phyloP scores from a whole-genome alignment of 2,329 filamentous ascomycete genomes.

The Pyrenochaeta sp. region DNA sequence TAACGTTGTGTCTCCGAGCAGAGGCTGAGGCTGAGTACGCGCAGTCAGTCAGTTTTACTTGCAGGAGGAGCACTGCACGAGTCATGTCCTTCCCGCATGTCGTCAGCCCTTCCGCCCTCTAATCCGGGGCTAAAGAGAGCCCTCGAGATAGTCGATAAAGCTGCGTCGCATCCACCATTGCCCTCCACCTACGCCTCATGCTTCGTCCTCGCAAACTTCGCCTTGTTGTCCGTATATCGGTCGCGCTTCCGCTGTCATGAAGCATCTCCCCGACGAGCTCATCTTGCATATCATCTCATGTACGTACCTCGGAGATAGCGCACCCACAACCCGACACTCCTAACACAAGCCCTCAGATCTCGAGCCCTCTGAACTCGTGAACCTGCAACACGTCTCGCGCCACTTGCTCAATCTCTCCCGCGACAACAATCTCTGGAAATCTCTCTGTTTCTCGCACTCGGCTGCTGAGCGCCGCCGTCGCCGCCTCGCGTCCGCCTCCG shows the following conservation, averaged over 20 bases:
- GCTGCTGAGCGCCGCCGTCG: slow-evolving; percentile 69
- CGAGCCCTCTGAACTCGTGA: slow-evolving; percentile 70
- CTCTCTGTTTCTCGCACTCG: slow-evolving; percentile 76
- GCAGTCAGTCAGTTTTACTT: slow-evolving; percentile 8
- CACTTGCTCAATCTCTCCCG: slow-evolving; percentile 72
- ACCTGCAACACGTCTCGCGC: slow-evolving; percentile 74
- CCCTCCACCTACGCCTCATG: not conserved
- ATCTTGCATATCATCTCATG: slow-evolving; percentile 55
- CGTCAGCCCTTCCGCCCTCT: slow-evolving; percentile 27
- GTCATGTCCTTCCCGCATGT: slow-evolving; percentile 21
- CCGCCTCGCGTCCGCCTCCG: slow-evolving; percentile 36
- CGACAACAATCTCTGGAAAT: slow-evolving; percentile 80
- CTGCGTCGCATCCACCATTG: slow-evolving; percentile 20
- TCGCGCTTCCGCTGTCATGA: slow-evolving; percentile 24
- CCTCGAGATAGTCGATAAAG: slow-evolving; percentile 15
- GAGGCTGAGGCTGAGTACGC: not conserved
- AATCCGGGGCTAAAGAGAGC: slow-evolving; percentile 15
- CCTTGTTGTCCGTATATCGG: not conserved
- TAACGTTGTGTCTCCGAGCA: not conserved
- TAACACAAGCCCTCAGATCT: slow-evolving; percentile 61
- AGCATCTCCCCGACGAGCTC: slow-evolving; percentile 50
- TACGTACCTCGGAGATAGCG: slow-evolving; percentile 31
- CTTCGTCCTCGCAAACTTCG: not conserved
- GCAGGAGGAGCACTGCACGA: slow-evolving; percentile 10
- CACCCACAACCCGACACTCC: slow-evolving; percentile 15